Base-by-base conservation (phyloP, 2,329 filamentous ascomycete genomes). In the Clonostachys chloroleuca region DNA sequence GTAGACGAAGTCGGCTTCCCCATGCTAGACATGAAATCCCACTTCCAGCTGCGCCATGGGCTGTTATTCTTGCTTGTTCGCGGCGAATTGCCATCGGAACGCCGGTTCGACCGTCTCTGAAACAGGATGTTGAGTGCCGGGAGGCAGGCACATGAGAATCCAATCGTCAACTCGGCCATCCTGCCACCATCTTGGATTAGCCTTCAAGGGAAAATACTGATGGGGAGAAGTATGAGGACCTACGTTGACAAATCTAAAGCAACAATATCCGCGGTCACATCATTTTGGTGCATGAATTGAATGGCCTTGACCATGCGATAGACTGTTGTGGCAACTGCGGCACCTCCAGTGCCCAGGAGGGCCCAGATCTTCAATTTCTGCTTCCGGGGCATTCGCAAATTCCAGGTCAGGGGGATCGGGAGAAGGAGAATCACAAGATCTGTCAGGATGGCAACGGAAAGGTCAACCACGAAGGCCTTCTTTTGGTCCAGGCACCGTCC, bases 351-450 rank as follows among this genome's bases (percentile, higher is more conserved):
- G 3, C 60, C 56, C 5, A 67, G 55, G 47, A 66, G 53, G 18
- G 51, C 47, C 5, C 54, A 49, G 24, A 68, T 61, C 47, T 62
- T 64, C 4, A 66, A n/a, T 49, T 65, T 68, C 48, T 62, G 62
- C 4, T 42, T 43, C 17, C 54, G 33, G 2, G 58, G 51, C 46
- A 63, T 52, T 14, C 57, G 54, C 34, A 68, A 48, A 1, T 50
- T 54, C 59, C 58, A 64, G 2, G 58, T 58, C 42, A 68, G 48
- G 0, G 61, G 56, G 9, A 66, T 52, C 4, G 65, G 66, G 6
- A 69, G 45, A 9, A 64, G 13, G 24, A 68, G 52, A 16, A 67
- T 62, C 36, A 63, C 53, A 20, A 62, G 47, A 46, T 68, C 65
- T 18, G 61, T 65, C 6, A 66, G 35, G 13, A 63, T 57, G 40